Evolutionary conservation across 1,139 yeast species (phyloP).

Genomic region (Suzukiozyma palmioleophila): DNA sequence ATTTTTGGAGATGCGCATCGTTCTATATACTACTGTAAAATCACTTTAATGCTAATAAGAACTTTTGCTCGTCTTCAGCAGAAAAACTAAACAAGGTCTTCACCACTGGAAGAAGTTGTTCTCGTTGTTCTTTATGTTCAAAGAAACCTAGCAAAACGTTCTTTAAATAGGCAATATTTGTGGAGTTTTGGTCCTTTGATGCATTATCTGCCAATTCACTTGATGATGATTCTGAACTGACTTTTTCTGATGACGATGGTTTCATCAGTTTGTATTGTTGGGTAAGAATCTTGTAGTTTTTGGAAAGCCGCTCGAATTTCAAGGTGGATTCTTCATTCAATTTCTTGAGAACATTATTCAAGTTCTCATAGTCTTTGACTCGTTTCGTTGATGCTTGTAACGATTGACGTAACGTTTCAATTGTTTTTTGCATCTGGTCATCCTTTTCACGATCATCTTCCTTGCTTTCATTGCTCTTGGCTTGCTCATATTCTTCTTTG

Average conservation of each 20-base stretch:
- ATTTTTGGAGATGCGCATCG: conserved; percentile 3
- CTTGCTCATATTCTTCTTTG: conserved; percentile 13
- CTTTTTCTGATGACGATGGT: conserved; percentile 2
- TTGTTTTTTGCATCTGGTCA: conserved; percentile 18
- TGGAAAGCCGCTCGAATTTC: conserved; percentile 62
- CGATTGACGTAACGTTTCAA: conserved; percentile 49
- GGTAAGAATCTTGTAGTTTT: conserved; percentile 59
- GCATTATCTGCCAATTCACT: background rate
- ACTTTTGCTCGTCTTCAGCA: conserved; percentile 66
- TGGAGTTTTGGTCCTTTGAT: conserved; percentile 8
- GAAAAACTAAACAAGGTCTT: conserved; percentile 67
- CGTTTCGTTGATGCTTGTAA: conserved; percentile 47
- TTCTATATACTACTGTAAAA: background rate
- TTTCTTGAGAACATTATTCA: conserved; percentile 56
- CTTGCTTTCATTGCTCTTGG: background rate
- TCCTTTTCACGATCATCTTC: conserved; percentile 25
- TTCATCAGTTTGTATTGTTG: conserved; percentile 47
- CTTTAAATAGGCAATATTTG: conserved; percentile 70
- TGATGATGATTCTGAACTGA: conserved; percentile 3
- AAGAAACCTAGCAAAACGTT: conserved; percentile 85
- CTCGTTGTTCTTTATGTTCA: conserved; percentile 89
- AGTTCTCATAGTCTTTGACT: conserved; percentile 50
- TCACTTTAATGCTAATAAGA: conserved; percentile 56
- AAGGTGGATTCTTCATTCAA: conserved; percentile 64
- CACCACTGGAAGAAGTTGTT: conserved; percentile 78